phyloP scores from a whole-genome alignment of 2,329 filamentous ascomycete genomes.

The Cordyceps cateniannulata region DNA sequence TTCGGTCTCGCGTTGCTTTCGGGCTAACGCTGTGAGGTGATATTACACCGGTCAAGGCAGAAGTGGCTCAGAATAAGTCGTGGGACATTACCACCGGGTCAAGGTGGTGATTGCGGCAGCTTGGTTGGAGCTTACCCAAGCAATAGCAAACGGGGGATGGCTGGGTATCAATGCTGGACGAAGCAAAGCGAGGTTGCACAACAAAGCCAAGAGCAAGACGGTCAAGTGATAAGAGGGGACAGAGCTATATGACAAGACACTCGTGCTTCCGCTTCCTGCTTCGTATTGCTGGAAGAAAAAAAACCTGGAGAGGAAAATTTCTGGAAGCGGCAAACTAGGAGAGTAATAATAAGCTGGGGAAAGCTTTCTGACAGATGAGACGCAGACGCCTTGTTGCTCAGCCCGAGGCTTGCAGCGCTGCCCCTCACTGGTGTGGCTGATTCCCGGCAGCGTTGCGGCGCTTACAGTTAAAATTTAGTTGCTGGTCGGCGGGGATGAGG shows the following conservation, averaged over 20 bases:
- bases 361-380: neutral
- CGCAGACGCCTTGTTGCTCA: neutral
- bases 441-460: neutral
- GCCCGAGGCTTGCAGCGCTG: neutral
- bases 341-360: neutral
- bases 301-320: neutral
- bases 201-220: neutral
- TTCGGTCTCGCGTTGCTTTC: neutral
- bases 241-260: neutral
- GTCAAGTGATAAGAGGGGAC: neutral
- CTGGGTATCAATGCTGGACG: neutral
- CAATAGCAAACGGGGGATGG: neutral
- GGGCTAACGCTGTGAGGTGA: neutral
- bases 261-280: neutral
- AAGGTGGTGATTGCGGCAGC: neutral
- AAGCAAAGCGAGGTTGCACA: neutral
- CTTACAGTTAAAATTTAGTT: neutral
- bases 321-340: neutral
- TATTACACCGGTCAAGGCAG: neutral
- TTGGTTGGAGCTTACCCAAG: neutral
- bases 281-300: neutral
- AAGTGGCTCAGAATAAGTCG: neutral
- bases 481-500: neutral
- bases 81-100: neutral
- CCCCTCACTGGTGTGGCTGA: conserved; percentile 6